These are phyloP conservation scores for Hymenoscyphus albidus DNA, from an alignment of 2,329 filamentous ascomycete species.

Conservation along the genomic window DNA sequence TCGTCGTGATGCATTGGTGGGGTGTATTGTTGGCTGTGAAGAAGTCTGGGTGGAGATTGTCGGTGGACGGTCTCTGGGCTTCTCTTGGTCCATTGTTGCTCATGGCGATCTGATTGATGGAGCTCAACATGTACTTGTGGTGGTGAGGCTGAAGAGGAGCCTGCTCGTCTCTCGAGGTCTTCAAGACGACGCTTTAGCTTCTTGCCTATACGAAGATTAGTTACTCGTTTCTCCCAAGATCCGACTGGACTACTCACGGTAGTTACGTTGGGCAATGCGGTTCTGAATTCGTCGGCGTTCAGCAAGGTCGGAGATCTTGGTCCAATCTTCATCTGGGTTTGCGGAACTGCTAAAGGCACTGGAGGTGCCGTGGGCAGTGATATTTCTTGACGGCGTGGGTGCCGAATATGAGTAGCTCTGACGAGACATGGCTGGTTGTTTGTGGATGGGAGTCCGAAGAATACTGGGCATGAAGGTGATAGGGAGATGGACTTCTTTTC, in stretches of 20 bases:
- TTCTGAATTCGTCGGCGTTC: slow-evolving; percentile 95
- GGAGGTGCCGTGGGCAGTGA: slow-evolving; percentile 72
- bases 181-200: slow-evolving; percentile 88
- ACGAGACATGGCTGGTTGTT: slow-evolving; percentile 32
- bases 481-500: slow-evolving; percentile 13
- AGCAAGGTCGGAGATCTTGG: slow-evolving; percentile 95
- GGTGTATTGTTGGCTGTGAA: slow-evolving; percentile 57
- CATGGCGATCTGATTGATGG: slow-evolving; percentile 35
- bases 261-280: slow-evolving; percentile 95
- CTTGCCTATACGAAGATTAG: slow-evolving; percentile 59
- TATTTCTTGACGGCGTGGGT: slow-evolving; percentile 49
- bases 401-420: slow-evolving; percentile 32
- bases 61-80: slow-evolving; percentile 35
- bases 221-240: slow-evolving; percentile 3
- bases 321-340: slow-evolving; percentile 97
- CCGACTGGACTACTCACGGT: slow-evolving; percentile 62
- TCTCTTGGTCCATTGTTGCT: slow-evolving; percentile 29
- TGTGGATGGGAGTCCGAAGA: slow-evolving; percentile 17
- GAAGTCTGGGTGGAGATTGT: slow-evolving; percentile 39
- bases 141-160: slow-evolving; percentile 54
- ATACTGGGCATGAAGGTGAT: slow-evolving; percentile 13
- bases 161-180: slow-evolving; percentile 76
- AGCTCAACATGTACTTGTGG: slow-evolving; percentile 49
- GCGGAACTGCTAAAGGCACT: slow-evolving; percentile 93
- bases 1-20: slow-evolving; percentile 59